phyloP scores from a whole-genome alignment of 805 yeast species.

The Zygotorulaspora florentina region DNA sequence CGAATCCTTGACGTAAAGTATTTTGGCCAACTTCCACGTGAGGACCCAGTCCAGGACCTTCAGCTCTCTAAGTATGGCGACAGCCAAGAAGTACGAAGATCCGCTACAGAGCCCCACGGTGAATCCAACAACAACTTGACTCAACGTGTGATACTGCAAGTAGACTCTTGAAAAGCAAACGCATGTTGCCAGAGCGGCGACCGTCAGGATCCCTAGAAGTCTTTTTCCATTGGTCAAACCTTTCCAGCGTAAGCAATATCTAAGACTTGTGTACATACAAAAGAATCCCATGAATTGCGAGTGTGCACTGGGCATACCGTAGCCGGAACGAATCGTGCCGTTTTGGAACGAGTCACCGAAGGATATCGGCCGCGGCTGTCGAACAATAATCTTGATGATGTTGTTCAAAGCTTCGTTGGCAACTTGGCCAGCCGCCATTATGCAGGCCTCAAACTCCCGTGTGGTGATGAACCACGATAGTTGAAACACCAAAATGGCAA shows the following conservation, averaged over 20 bases:
- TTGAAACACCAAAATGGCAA: conserved; percentile 70
- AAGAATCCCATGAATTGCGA: conserved; percentile 92
- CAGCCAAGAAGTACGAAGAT: conserved; percentile 48
- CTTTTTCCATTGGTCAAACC: conserved; percentile 32
- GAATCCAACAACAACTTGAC: conserved; percentile 74
- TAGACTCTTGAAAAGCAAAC: conserved; percentile 73
- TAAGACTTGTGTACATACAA: conserved; percentile 51
- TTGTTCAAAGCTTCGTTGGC: conserved; percentile 70
- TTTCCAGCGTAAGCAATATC: conserved; percentile 42
- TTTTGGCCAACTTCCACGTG: conserved; percentile 49
- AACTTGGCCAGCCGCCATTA: conserved; percentile 83
- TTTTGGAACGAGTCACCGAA: conserved; percentile 36
- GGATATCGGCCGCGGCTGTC: conserved; percentile 68
- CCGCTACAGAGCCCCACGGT: conserved; percentile 61
- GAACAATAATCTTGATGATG: conserved; percentile 55
- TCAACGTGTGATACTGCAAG: conserved; percentile 66
- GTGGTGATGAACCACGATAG: conserved; percentile 79
- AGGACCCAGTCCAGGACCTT: conserved; percentile 68
- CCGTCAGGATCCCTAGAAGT: conserved; percentile 26
- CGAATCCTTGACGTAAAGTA: conserved; percentile 57
- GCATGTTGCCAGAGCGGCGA: conserved; percentile 29
- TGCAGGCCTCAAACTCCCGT: conserved; percentile 79
- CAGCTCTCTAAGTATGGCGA: conserved; percentile 53
- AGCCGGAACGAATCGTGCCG: conserved; percentile 50
- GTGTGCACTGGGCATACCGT: conserved; percentile 98